Evolutionary conservation across 2,329 filamentous ascomycete genomes (phyloP), one percentile per base, ranked within the genome.

Genomic region (Aureobasidium pullulans): DNA sequence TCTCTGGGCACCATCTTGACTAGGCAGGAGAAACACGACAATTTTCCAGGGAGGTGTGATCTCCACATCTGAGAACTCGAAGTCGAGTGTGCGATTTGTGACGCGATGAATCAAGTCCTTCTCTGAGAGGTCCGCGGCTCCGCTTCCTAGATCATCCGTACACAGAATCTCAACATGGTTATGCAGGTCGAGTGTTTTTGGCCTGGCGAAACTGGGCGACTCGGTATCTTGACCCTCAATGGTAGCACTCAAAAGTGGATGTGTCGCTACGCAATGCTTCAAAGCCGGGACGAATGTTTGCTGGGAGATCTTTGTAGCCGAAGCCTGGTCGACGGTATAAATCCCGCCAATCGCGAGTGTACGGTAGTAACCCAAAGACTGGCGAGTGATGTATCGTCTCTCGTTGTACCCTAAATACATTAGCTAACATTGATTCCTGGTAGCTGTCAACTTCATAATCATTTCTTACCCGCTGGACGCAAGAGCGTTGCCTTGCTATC

Each of bases 1-100:
- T 10, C 67, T 64, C 9, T 31, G 63, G 15, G 43, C 23, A 0
- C 58, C 44, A 7, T n/a, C 28, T 10, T 10, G 10, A 5, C 6
- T 11, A n/a, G 23, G 15, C 1, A 75, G 57, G n/a, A 69, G 70
- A 5, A 72, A 60, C 6, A 77, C 67, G 37, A 73, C 66, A n/a
- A 78, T 68, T 40, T 70, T 70, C 78, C 77, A 80, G 23, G 74
- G 73, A 4, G 77, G 77, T 0, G 68, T 64, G 6, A 36, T 60
- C 16, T 62, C 61, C 19, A 62, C 19, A n/a, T 64, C 62, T 8
- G 62, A 56, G 52, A 72, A 70, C 9, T 32, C 29, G 5, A 29
- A 36, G 29, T 59, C 44, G 7, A 19, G 6, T 4, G n/a, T 43
- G 9, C 47, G 44, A 37, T 11, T 19, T 0, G 44, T 19, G 16